Base-by-base conservation (phyloP, 2,329 filamentous ascomycete genomes). In the Cordyceps cateniannulata region DNA sequence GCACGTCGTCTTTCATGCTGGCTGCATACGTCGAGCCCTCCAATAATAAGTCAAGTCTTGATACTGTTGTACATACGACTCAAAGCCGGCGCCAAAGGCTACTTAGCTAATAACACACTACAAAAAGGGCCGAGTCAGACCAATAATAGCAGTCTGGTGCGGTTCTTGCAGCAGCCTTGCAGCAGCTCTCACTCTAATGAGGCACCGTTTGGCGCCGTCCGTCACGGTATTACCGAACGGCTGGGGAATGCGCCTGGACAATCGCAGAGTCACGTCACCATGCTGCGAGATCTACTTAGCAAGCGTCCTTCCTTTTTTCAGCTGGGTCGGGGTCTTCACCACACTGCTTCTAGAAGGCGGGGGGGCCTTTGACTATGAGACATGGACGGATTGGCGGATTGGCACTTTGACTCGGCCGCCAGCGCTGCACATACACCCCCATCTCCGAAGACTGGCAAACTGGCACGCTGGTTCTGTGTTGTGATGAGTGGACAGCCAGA, bases 271-370 rank as follows among this genome's bases (percentile, higher is more conserved):
- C 53, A 38, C 22, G 50, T 54, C 42, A 35, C 47, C 16, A 20
- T 59, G 9, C 27, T 58, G 60, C 60, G 27, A 42, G 44, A 57
- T 61, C 60, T 27, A 47, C 20, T 16, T 20, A 56, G 50, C 50
- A 38, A 42, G 47, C 9, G 60, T 27, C 27, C n/a, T 27, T 56
- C 9, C 9, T 42, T 8, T 47, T 54, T 27, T 61, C 60, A 61
- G 60, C 60, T 61, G 53, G 38, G 60, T 58, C 60, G 60, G 60
- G 60, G 38, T 58, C 60, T 18, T 47, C 16, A 38, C n/a, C 32
- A 52, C 35, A 25, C 47, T 51, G 38, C 60, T 61, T 61, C 60
- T 61, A 61, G 60, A 61, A 61, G 53, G 60, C 60, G 52, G 60
- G 48, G 48, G 44, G n/a, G n/a, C n/a, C 12, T 35, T 38, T 52